Evolutionary conservation across 1,284 basidiomycete species (phyloP), one percentile per base, ranked within the genome.

Genomic region (Veloboletus limbatus): DNA sequence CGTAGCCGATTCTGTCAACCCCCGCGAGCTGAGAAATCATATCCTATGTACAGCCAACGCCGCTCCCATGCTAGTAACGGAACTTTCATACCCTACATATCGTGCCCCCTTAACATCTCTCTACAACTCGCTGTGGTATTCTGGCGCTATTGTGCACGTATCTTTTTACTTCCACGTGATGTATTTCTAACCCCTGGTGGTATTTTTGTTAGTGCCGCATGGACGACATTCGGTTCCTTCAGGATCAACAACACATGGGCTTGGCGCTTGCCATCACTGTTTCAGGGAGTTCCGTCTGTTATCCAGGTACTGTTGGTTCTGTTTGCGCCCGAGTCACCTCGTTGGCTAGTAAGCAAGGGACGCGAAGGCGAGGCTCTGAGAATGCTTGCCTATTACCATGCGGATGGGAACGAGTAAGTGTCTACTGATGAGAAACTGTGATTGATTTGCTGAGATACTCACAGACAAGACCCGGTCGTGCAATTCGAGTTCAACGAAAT

Each of bases 41-140:
- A n/a, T n/a, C n/a, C n/a, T n/a, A 8, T 36, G 3, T 39, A 24
- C 17, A 75, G 79, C 77, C 13, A 82, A 79, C 53, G 77, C 86
- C 31, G 84, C 85, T 2, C 85, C 86, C 8, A 76, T 89, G 73
- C 69, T 89, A 66, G 79, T 90, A 43, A 82, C 85, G 30, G 89
- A 92, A 62, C 69, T 91, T 20, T 74, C 88, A 1, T 90, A 89
- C 64, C 89, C 88, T 3, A 70, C 77, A 0, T 82, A 91, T 64
- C 85, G 89, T 50, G 85, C 81, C 2, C 78, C 78, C 4, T 66
- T 88, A 41, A 88, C 83, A 6, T 81, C 85, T 1, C 69, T 79
- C 22, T 90, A 87, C 71, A 88, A 89, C 70, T 81, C 83, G 7
- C 78, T 88, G 45, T 90, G 85, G 85, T 86, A 86, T 57, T 79